A percentile compares a stretch with the other conserved stretches of the same genome.
These are phyloP conservation scores for Rachicladosporium sp. DNA, from an alignment of 2,329 filamentous ascomycete genomes.

Conservation along the genomic window DNA sequence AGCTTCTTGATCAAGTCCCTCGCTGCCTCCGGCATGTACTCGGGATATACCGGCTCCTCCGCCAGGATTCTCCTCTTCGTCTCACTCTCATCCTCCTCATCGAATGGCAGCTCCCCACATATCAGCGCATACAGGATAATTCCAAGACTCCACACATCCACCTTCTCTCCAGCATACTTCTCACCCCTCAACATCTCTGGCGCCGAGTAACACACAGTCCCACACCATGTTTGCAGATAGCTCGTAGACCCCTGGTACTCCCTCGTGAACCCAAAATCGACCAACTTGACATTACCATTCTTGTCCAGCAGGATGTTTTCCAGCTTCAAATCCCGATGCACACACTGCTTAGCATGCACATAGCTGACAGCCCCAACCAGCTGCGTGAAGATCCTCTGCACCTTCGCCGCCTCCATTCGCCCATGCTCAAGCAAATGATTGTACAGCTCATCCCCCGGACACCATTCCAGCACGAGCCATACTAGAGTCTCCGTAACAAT, in stretches of 20 bases:
- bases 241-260: constrained; percentile 94
- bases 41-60: constrained; percentile 75
- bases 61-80: constrained; percentile 77
- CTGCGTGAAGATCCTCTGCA: constrained; percentile 91
- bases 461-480: constrained; percentile 95
- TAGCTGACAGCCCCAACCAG: constrained; percentile 90
- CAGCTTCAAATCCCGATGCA: constrained; percentile 91
- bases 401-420: constrained; percentile 69
- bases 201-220: constrained; percentile 93
- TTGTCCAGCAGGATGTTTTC: constrained; percentile 96
- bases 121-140: constrained; percentile 75
- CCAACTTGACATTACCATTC: constrained; percentile 91
- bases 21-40: constrained; percentile 65
- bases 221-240: constrained; percentile 93
- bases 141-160: constrained; percentile 88
- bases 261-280: constrained; percentile 94
- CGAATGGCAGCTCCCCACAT: constrained; percentile 80
- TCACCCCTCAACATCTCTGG: constrained; percentile 98
- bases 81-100: constrained; percentile 86
- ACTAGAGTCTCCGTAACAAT: constrained; percentile 92
- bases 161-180: constrained; percentile 95
- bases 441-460: constrained; percentile 90
- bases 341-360: constrained; percentile 88
- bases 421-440: constrained; percentile 87
- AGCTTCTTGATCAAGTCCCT: constrained; percentile 63